Conservation (phyloP, 2,329 filamentous ascomycete genomes). For the Zasmidium angulare region DNA sequence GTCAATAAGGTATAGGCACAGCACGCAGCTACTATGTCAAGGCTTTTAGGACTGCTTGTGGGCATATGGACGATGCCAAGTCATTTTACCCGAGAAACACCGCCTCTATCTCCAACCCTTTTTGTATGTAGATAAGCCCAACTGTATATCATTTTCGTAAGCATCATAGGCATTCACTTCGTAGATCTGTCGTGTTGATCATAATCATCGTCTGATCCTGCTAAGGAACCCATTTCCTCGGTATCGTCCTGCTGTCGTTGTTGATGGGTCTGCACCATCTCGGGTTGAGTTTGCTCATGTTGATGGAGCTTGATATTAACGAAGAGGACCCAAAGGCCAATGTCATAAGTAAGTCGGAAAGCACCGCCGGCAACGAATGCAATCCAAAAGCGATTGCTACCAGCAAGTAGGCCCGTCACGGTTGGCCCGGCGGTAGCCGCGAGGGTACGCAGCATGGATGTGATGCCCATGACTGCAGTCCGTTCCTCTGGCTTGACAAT, state of each 20-base stretch:
- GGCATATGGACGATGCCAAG: too few relatives aligned
- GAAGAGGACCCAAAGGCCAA: constrained; percentile 60
- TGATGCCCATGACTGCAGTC: constrained; percentile 71
- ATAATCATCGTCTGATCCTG: constrained; percentile 6
- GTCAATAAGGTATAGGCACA: background rate
- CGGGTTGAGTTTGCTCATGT: constrained; percentile 12
- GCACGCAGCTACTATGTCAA: background rate
- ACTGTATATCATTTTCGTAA: background rate
- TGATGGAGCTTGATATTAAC: constrained; percentile 54
- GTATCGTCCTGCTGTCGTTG: background rate
- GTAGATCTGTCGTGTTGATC: background rate
- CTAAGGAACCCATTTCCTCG: constrained; percentile 6
- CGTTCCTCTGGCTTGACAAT: constrained; percentile 65
- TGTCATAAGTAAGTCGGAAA: constrained; percentile 56
- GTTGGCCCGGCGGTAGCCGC: constrained; percentile 57
- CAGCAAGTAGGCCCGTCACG: constrained; percentile 58
- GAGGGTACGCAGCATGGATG: constrained; percentile 59
- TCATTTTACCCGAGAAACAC: too few relatives aligned
- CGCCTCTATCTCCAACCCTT: too few relatives aligned
- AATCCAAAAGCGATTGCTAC: constrained; percentile 58
- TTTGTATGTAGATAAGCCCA: too few relatives aligned
- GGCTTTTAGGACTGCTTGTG: background rate
- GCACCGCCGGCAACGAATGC: constrained; percentile 59
- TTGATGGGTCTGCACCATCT: constrained; percentile 6
- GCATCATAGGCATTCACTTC: background rate